Base-by-base conservation (phyloP, 129 eudicot genomes). In the Rutidosis leptorrhynchoides region DNA sequence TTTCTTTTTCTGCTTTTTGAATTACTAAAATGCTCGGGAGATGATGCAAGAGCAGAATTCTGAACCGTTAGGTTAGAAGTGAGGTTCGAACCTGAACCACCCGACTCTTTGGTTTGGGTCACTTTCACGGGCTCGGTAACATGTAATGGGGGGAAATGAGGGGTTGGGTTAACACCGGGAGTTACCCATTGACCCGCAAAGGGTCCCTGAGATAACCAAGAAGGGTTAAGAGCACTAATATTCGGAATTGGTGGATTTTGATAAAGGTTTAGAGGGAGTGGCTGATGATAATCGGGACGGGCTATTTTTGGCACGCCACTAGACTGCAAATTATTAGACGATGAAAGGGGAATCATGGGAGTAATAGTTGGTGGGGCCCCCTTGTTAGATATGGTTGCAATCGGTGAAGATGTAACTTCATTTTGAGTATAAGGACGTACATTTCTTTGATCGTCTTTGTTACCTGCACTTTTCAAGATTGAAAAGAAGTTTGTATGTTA, bases 331-430 rank as follows among this genome's bases (percentile, higher is more conserved):
- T 74, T 76, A 64, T 79, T 85, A 57, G 77, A 80, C 0, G 96
- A 88, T n/a, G 95, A 82, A 61, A 78, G 81, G 62, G 96, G 91
- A 19, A 88, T 81, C 65, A 82, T 76, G n/a, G 95, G 85, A 65
- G 62, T 82, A 48, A 77, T 57, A 67, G 65, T 60, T 3, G 86
- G 77, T 58, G 70, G 81, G 52, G 72, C 59, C 46, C 72, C 83
- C 79, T 80, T 81, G 82, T 68, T 80, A 78, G 70, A 72, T 42
- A 69, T 42, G 73, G 80, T 83, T 54, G 75, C 77, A 69, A 66
- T 70, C 12, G 81, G 70, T 57, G 96, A 79, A 37, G 86, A 33
- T 48, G 51, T 28, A 67, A 63, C 67, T 51, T 76, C 83, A 77
- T 76, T 82, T 78, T 77, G 84, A 55, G 30, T 65, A 46, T 81